phyloP scores from a whole-genome alignment of 164 flowering plant species.

The Nymphaea colorata region DNA sequence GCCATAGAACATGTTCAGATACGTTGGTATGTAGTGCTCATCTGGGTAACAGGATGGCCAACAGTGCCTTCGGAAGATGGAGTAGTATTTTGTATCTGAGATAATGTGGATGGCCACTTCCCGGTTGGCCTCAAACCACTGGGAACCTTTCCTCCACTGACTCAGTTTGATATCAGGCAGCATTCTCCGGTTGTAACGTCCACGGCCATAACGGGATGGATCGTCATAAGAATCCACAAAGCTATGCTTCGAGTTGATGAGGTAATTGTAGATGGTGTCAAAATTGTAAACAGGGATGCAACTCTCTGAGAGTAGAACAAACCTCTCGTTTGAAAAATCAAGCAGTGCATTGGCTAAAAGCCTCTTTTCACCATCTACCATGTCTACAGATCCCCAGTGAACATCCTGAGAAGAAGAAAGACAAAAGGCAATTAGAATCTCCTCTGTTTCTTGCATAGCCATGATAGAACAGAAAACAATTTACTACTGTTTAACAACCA shows the following conservation, averaged over 20 bases:
- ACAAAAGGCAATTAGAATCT: background rate
- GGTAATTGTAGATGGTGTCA: conserved; percentile 57
- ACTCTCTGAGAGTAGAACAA: conserved; percentile 83
- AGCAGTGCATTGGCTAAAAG: conserved; percentile 85
- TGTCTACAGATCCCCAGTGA: conserved; percentile 49
- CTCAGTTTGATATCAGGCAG: conserved; percentile 45
- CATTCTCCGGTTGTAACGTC: conserved; percentile 74
- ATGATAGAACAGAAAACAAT: too few relatives aligned
- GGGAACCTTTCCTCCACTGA: conserved; percentile 94
- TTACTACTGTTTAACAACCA: background rate
- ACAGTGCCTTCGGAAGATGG: conserved; percentile 54
- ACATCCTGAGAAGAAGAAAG: conserved; percentile 35
- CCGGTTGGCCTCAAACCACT: conserved; percentile 78
- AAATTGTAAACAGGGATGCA: conserved; percentile 76
- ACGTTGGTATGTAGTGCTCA: conserved; percentile 79
- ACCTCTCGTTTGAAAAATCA: conserved; percentile 80
- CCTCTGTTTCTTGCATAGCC: background rate
- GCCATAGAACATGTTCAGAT: conserved; percentile 51
- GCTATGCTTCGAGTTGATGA: conserved; percentile 40
- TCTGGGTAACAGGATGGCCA: conserved; percentile 85
- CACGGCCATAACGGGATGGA: conserved; percentile 80
- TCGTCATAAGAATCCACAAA: conserved; percentile 74
- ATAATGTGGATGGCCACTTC: conserved; percentile 39
- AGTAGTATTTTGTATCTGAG: conserved; percentile 64
- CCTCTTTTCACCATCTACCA: conserved; percentile 71